Conservation (phyloP, 2,329 filamentous ascomycete species). For the Metarhizium humberi region DNA sequence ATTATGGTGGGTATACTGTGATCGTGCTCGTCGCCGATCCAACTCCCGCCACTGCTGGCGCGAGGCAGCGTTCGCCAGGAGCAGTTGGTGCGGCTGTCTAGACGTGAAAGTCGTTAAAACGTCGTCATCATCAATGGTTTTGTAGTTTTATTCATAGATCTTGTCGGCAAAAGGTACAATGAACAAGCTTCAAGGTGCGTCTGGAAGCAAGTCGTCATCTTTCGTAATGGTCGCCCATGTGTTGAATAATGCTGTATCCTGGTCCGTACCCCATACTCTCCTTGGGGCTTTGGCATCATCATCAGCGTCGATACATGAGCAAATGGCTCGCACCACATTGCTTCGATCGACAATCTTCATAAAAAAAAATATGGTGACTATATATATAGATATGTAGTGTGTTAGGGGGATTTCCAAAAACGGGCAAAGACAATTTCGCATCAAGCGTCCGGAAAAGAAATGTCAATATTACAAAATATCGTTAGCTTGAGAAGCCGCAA, state of each 20-base stretch:
- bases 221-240: constrained; percentile 32
- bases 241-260: constrained; percentile 30
- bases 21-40: constrained; percentile 27
- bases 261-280: constrained; percentile 28
- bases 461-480: constrained; percentile 4
- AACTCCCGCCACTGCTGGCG: constrained; percentile 20
- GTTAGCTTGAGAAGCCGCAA: background rate
- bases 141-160: constrained; percentile 5
- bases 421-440: background rate
- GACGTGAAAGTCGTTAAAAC: constrained; percentile 37
- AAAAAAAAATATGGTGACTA: constrained; percentile 4
- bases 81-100: constrained; percentile 32
- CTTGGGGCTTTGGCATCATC: constrained; percentile 26
- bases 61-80: constrained; percentile 19
- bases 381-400: background rate
- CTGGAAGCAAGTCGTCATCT: constrained; percentile 21
- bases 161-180: constrained; percentile 6
- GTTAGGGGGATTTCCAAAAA: background rate
- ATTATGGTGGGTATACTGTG: constrained; percentile 32
- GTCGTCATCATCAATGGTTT: constrained; percentile 32
- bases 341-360: constrained; percentile 7
- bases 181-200: constrained; percentile 11
- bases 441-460: background rate
- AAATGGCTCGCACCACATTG: background rate
- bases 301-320: constrained; percentile 17